Percentiles rank a stretch among this genome's conserved stretches.
These are phyloP conservation scores for Inga laurina DNA, from an alignment of 306 rosid species.

Conservation along the genomic window DNA sequence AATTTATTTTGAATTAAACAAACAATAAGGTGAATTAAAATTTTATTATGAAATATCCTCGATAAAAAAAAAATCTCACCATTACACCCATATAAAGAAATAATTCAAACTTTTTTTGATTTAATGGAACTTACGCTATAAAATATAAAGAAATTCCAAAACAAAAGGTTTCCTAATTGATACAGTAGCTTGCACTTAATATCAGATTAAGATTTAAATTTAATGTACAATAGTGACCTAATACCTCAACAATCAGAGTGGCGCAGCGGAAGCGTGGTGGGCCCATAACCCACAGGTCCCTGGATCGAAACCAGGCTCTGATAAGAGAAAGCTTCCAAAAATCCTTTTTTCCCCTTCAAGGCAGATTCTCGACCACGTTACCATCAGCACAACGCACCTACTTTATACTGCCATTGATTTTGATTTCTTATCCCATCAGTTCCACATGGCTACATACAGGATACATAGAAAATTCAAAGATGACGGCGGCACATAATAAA, in stretches of 20 bases:
- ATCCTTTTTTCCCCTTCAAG: too few species aligned
- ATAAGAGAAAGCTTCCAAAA: constrained; percentile 31
- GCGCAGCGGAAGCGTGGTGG: constrained; percentile 73
- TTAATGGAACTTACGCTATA: background rate
- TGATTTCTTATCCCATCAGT: background rate
- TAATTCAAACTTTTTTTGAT: background rate
- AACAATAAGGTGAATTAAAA: background rate
- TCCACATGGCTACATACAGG: background rate
- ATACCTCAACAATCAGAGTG: constrained; percentile 21
- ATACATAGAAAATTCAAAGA: too few species aligned
- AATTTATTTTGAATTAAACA: background rate
- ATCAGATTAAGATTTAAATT: too few species aligned
- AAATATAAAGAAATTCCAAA: too few species aligned
- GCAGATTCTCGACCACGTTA: too few species aligned
- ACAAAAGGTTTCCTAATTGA: too few species aligned
- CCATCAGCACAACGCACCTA: background rate
- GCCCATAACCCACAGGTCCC: constrained; percentile 75
- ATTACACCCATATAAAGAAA: background rate
- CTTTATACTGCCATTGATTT: background rate
- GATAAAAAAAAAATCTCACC: background rate
- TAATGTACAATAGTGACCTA: too few species aligned
- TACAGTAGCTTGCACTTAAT: too few species aligned
- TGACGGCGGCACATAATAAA: too few species aligned
- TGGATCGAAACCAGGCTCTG: constrained; percentile 69
- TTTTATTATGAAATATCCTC: too few species aligned